These are phyloP conservation scores for Didymella arachidicola DNA, from an alignment of 2,329 filamentous ascomycete genomes.

Conservation along the genomic window DNA sequence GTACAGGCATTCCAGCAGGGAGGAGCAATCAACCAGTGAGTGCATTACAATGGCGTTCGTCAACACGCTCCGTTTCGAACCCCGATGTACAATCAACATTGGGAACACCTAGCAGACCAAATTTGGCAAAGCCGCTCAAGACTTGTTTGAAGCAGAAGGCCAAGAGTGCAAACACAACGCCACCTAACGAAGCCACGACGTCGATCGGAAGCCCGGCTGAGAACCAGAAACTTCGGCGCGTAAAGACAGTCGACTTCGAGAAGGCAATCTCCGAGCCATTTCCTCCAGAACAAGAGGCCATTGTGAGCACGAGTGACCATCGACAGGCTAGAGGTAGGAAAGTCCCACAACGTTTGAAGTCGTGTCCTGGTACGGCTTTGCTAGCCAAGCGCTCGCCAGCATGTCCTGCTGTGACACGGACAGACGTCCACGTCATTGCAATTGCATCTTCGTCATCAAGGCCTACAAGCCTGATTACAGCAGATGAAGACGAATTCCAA, in stretches of 20 bases:
- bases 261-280: constrained; percentile 7
- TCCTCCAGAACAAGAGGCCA: not conserved
- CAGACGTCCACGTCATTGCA: constrained; percentile 48
- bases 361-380: constrained; percentile 22
- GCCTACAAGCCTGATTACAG: not conserved
- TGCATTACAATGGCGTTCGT: not conserved
- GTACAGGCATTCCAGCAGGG: not conserved
- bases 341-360: not conserved
- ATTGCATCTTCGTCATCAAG: constrained; percentile 31
- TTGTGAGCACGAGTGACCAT: not conserved
- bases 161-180: constrained; percentile 32
- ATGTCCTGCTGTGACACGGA: constrained; percentile 41
- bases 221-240: constrained; percentile 29
- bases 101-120: constrained; percentile 4
- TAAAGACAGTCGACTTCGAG: constrained; percentile 46
- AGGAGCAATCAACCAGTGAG: not conserved
- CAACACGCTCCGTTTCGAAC: constrained; percentile 15
- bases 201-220: not conserved
- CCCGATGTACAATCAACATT: constrained; percentile 8
- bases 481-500: not conserved
- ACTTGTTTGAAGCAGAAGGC: constrained; percentile 39
- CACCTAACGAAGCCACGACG: constrained; percentile 16
- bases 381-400: constrained; percentile 35
- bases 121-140: constrained; percentile 29
- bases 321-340: no score